Evolutionary conservation across 108 stramenopile species (phyloP).

Genomic region (Nannochloropsis salina): DNA sequence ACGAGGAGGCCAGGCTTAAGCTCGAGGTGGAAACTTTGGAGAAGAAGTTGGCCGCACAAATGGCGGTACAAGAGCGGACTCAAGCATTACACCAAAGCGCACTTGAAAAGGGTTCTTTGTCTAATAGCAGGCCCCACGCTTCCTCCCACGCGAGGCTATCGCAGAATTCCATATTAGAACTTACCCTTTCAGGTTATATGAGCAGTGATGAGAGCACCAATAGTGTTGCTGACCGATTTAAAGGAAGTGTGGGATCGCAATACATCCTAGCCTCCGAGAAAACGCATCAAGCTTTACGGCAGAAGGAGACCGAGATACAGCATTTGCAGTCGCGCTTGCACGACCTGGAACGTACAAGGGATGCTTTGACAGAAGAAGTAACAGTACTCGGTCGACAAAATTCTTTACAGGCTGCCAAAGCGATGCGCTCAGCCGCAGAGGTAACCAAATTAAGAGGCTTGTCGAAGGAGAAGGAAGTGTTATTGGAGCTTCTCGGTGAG

Average conservation of each 20-base stretch:
- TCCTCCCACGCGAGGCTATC: background rate
- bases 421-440: background rate
- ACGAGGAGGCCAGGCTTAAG: background rate
- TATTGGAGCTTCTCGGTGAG: slow-evolving; percentile 43
- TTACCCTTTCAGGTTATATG: no score
- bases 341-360: slow-evolving; percentile 29
- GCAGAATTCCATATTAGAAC: slow-evolving; percentile 6
- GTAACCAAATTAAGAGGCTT: slow-evolving; percentile 20
- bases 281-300: background rate
- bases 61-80: background rate
- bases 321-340: slow-evolving; percentile 26
- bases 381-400: slow-evolving; percentile 31
- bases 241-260: background rate
- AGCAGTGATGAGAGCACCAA: background rate
- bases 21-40: slow-evolving; percentile 16
- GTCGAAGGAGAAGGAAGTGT: slow-evolving; percentile 27
- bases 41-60: background rate
- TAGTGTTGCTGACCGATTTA: background rate
- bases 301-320: background rate
- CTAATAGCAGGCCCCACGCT: no score
- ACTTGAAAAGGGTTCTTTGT: no score
- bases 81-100: no score
- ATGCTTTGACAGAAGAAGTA: slow-evolving; percentile 39
- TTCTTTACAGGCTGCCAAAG: slow-evolving; percentile 28
- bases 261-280: background rate